These are phyloP conservation scores for Magnaporthiopsis rhizophila DNA, from an alignment of 2,329 filamentous ascomycete species.

Conservation along the genomic window DNA sequence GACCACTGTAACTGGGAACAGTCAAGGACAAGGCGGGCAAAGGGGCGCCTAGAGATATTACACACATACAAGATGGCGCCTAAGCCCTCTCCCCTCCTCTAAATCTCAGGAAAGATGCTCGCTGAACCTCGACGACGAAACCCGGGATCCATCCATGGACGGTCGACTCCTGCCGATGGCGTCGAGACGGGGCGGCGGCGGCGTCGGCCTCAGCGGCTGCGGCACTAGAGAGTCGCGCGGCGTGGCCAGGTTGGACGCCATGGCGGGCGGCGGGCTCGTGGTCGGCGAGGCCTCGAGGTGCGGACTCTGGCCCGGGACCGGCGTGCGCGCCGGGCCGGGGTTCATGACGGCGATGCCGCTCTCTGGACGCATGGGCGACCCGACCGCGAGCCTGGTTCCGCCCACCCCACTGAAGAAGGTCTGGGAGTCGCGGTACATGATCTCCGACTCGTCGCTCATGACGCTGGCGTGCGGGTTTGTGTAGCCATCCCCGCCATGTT, in stretches of 20 bases:
- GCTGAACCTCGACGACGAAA: constrained; percentile 16
- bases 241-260: neutral
- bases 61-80: neutral
- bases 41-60: neutral
- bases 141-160: constrained; percentile 15
- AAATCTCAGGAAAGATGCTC: constrained; percentile 12
- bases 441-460: constrained; percentile 9
- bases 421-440: constrained; percentile 19
- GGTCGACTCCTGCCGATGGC: constrained; percentile 14
- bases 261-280: neutral
- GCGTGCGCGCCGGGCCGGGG: constrained; percentile 57
- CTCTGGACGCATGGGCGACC: constrained; percentile 50
- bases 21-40: neutral
- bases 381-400: constrained; percentile 37
- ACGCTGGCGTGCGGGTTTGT: constrained; percentile 18
- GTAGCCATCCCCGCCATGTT: constrained; percentile 56
- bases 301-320: constrained; percentile 47
- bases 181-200: constrained; percentile 8
- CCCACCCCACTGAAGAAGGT: constrained; percentile 16
- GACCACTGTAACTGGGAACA: neutral
- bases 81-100: neutral
- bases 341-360: constrained; percentile 54
- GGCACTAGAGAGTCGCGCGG: neutral
- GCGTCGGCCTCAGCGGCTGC: neutral
- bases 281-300: constrained; percentile 26